A percentile compares a stretch with the other conserved stretches of the same genome.
phyloP scores from a whole-genome alignment of 345 rosid genomes.

The Reutealis trisperma region DNA sequence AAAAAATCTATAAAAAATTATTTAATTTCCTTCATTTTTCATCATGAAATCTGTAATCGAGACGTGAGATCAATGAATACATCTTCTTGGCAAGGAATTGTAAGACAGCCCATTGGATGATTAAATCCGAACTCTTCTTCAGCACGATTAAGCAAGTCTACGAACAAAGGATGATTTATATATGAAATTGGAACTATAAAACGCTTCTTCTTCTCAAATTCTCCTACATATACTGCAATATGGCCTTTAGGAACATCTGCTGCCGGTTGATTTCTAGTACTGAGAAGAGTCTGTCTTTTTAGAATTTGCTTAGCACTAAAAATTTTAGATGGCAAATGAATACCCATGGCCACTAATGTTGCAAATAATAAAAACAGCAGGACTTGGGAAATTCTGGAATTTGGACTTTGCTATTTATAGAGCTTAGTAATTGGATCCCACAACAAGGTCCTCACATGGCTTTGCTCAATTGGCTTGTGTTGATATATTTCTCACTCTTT shows the following conservation, averaged over 20 bases:
- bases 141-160: not conserved
- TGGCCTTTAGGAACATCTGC: conserved; percentile 18
- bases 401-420: not conserved
- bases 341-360: no score
- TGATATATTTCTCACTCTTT: no score
- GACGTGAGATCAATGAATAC: not conserved
- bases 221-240: conserved; percentile 20
- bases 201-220: conserved; percentile 9
- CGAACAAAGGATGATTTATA: not conserved
- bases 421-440: not conserved
- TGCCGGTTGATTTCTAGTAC: not conserved
- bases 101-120: not conserved
- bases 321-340: not conserved
- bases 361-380: no score
- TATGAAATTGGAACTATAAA: not conserved
- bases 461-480: not conserved
- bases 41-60: conserved; percentile 8
- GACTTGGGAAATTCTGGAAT: not conserved
- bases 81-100: not conserved
- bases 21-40: not conserved
- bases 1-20: not conserved
- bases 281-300: not conserved
- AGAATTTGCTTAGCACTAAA: not conserved
- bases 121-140: not conserved
- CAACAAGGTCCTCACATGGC: not conserved